These are phyloP conservation scores for Ailanthus altissimus DNA, from an alignment of 345 rosid species.

Conservation along the genomic window DNA sequence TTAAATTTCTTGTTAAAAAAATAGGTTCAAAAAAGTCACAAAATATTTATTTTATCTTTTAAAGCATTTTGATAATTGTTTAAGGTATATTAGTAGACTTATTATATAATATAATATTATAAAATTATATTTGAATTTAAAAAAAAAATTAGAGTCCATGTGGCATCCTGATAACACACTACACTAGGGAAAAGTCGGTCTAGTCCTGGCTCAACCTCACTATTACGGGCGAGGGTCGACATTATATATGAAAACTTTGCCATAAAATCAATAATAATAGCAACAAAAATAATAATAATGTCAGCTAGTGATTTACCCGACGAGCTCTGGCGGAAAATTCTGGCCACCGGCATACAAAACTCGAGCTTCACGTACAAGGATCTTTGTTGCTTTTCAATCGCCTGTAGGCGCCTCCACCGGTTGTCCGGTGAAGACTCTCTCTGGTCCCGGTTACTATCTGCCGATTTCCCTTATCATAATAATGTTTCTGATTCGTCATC, in stretches of 20 bases:
- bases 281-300: constrained; percentile 13
- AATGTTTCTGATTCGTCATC: constrained; percentile 26
- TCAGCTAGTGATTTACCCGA: constrained; percentile 55
- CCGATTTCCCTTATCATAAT: constrained; percentile 40
- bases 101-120: no score
- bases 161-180: no score
- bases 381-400: constrained; percentile 79
- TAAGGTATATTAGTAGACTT: no score
- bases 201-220: not conserved
- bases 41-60: no score
- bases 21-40: no score
- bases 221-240: not conserved
- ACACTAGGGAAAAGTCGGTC: not conserved
- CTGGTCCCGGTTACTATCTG: constrained; percentile 59
- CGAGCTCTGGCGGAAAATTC: constrained; percentile 75
- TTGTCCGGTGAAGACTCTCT: constrained; percentile 65
- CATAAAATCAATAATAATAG: not conserved
- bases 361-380: constrained; percentile 56
- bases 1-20: no score
- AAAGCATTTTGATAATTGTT: no score
- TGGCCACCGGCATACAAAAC: constrained; percentile 51
- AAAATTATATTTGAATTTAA: no score
- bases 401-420: constrained; percentile 67
- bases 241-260: not conserved
- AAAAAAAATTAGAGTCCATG: no score